These are phyloP conservation scores for Diaporthe destruens DNA, from an alignment of 2,329 filamentous ascomycete genomes.

Conservation along the genomic window DNA sequence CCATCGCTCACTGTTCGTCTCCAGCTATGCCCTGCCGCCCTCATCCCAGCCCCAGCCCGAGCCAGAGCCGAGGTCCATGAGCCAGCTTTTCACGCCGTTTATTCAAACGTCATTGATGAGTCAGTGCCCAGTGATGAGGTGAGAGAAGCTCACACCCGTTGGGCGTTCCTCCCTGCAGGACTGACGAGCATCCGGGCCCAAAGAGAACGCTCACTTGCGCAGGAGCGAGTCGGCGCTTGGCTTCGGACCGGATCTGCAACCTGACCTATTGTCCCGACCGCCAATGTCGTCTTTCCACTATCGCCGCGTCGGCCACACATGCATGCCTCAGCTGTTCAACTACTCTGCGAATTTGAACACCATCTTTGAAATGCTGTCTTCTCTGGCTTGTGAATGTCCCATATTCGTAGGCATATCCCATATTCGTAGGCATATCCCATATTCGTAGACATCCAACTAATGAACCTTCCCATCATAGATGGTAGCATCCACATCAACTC, in stretches of 20 bases:
- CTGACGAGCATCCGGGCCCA: background rate
- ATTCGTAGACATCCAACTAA: too few relatives aligned
- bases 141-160: background rate
- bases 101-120: background rate
- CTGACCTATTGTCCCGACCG: too few relatives aligned
- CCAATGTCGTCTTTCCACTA: background rate
- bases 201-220: constrained; percentile 5
- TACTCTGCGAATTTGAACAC: too few relatives aligned
- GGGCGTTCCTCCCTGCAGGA: background rate
- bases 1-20: too few relatives aligned
- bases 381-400: too few relatives aligned
- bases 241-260: constrained; percentile 12
- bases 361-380: too few relatives aligned
- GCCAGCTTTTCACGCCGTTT: too few relatives aligned
- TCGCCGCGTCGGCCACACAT: background rate
- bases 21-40: background rate
- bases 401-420: too few relatives aligned
- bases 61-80: constrained; percentile 15
- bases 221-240: constrained; percentile 27
- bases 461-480: too few relatives aligned
- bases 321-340: accelerated
- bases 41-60: background rate
- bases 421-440: too few relatives aligned
- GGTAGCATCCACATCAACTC: too few relatives aligned
- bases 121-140: background rate